These are phyloP conservation scores for Eutrema japonicum DNA, from an alignment of 345 rosid species.

Conservation along the genomic window DNA sequence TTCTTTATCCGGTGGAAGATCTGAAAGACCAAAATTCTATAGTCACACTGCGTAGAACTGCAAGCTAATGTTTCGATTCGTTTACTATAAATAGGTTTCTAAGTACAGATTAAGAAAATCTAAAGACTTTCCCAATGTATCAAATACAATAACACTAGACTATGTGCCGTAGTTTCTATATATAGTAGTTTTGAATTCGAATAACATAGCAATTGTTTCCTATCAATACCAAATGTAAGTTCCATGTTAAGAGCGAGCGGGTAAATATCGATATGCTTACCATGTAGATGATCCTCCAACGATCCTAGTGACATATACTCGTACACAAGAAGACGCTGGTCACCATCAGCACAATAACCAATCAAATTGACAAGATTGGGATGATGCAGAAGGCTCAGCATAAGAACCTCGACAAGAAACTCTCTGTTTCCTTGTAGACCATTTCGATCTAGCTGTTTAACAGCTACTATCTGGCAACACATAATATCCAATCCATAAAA, in stretches of 20 bases:
- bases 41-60: not conserved
- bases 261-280: conserved; percentile 43
- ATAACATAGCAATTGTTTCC: not conserved
- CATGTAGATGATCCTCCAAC: conserved; percentile 96
- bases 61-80: not conserved
- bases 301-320: conserved; percentile 97
- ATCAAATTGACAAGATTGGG: conserved; percentile 90
- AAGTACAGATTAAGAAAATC: conserved; percentile 11
- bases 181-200: not conserved
- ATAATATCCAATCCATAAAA: not conserved
- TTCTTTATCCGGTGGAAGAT: conserved; percentile 80
- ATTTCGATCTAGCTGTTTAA: conserved; percentile 89
- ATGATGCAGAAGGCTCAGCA: conserved; percentile 97
- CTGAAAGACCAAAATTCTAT: conserved; percentile 45
- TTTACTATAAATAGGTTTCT: not conserved
- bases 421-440: conserved; percentile 99
- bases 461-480: conserved; percentile 85
- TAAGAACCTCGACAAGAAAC: conserved; percentile 95
- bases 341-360: conserved; percentile 99
- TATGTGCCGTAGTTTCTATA: conserved; percentile 5
- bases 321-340: conserved; percentile 93
- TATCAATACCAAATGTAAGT: not conserved
- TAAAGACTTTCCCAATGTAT: not conserved
- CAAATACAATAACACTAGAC: not conserved
- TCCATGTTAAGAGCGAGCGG: conserved; percentile 7